Base-by-base conservation (phyloP, 2,329 filamentous ascomycete species). In the Zasmidium angulare region DNA sequence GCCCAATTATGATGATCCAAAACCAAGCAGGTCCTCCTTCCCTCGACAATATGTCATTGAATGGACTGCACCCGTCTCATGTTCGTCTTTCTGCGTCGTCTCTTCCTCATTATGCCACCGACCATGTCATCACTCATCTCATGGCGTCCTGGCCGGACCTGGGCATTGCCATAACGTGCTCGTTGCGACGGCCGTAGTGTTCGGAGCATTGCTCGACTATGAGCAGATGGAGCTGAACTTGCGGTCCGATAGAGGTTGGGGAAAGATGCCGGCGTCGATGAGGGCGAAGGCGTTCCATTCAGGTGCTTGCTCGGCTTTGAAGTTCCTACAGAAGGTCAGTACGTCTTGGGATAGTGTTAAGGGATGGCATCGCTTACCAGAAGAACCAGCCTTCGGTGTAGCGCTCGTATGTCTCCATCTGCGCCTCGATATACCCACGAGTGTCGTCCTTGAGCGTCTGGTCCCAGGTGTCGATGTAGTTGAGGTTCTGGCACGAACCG, bases 351-450 rank as follows among this genome's bases (percentile, higher is more conserved):
- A 19, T 23, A 50, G 21, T 22, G 11, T 10, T 49, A 10, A 50
- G 24, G 49, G 24, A 43, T 43, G 36, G n/a, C n/a, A 23, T 10
- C 23, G 48, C 56, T 43, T 50, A 63, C 81, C 82, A 85, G 68
- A 81, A 84, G 24, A 84, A 72, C 82, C 82, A 85, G 1, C 83
- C 83, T 24, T 81, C 72, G 1, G 80, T 79, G 55, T 77, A 75
- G 10, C 67, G 68, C 71, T 85, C 83, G 63, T 80, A 85, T 0
- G 79, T 73, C 26, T 77, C 74, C 51, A 86, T 72, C 69, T 85
- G 83, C 1, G 82, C 81, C 64, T 85, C 81, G 46, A 85, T 81
- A 67, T 81, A 84, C 6, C 74, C 76, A 9, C 51, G 70, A 46
- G 76, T 78, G 50, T 84, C 78, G 24, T 78, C 75, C 59, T 77